A percentile compares a stretch with the other conserved stretches of the same genome.
These are phyloP conservation scores for Cryptomeria japonica DNA, from an alignment of 75 land plant genomes.

Conservation along the genomic window DNA sequence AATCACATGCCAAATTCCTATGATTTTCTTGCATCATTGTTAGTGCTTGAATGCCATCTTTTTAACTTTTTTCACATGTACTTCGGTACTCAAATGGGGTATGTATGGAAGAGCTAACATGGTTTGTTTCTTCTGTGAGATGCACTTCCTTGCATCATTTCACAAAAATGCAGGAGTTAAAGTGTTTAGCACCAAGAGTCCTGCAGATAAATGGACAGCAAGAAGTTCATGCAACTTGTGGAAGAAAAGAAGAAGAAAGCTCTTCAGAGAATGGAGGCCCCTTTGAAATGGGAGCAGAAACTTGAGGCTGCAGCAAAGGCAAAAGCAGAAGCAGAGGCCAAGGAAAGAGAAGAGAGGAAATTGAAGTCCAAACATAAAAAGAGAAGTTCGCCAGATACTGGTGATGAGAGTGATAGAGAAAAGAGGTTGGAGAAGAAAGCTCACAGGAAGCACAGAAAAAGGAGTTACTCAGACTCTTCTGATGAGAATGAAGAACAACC, in stretches of 20 bases:
- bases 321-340: constrained; percentile 71
- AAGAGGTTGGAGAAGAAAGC: constrained; percentile 30
- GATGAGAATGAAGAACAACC: constrained; percentile 10
- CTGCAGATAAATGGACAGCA: constrained; percentile 68
- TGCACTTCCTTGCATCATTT: constrained; percentile 91
- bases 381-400: constrained; percentile 45
- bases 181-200: constrained; percentile 26
- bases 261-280: constrained; percentile 83
- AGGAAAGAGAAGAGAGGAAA: constrained; percentile 40
- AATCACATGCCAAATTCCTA: not conserved
- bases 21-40: too few relatives aligned
- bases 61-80: not conserved
- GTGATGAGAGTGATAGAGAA: constrained; percentile 45
- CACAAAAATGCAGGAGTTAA: constrained; percentile 71
- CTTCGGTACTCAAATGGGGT: not conserved
- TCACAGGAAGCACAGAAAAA: constrained; percentile 55
- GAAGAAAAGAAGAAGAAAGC: constrained; percentile 87
- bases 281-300: constrained; percentile 87
- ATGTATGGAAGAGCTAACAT: constrained; percentile 68
- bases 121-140: constrained; percentile 87
- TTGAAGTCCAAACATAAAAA: constrained; percentile 40
- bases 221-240: constrained; percentile 80
- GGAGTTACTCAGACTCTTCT: constrained; percentile 4
- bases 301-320: constrained; percentile 84
- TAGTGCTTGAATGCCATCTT: not conserved